Base-by-base conservation (phyloP, 108 stramenopile genomes). In the Skeletonema marinoi region DNA sequence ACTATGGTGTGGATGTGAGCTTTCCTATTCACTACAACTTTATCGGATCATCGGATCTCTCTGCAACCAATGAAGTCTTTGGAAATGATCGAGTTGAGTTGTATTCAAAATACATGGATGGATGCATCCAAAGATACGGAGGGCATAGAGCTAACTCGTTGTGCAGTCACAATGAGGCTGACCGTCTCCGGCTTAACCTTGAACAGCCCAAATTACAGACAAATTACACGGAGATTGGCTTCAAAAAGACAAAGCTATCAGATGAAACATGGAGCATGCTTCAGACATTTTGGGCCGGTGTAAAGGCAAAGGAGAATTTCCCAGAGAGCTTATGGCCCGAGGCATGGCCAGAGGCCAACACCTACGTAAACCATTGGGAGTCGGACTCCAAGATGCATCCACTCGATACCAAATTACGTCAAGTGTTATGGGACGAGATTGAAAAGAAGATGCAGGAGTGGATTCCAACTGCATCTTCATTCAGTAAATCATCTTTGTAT, bases 401-500 rank as follows among this genome's bases (percentile, higher is more conserved):
- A 4, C 38, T 84, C 19, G 44, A 67, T 36, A 12, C 21, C 16
- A 36, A 51, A 13, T 21, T 79, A 9, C 78, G 67, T n/a, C 54
- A 80, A 46, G 44, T 63, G 46, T 66, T 84, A 41, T 84, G 66
- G 66, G 32, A 74, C 25, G 85, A 71, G 35, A 70, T 87, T 8
- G 31, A 32, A 56, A 44, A 68, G 3, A 32, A 71, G 10, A 51
- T 91, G 33, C 77, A 88, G 31, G 81, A 83, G 30, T 91, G 90
- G 90, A 81, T 87, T 65, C 54, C 88, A 66, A 16, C 66, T 41
- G 87, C 74, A 17, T 54, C 87, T 25, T 54, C 17, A 33, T 71
- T 71, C 41, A 50, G 48, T n/a, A 59, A 75, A 56, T 71, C 86
- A 19, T 84, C 90, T 6, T 73, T 94, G 50, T 97, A 97, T 72